Evolutionary conservation across 345 rosid species (phyloP), one percentile per base, ranked within the genome.

Genomic region (Brassica nigra): DNA sequence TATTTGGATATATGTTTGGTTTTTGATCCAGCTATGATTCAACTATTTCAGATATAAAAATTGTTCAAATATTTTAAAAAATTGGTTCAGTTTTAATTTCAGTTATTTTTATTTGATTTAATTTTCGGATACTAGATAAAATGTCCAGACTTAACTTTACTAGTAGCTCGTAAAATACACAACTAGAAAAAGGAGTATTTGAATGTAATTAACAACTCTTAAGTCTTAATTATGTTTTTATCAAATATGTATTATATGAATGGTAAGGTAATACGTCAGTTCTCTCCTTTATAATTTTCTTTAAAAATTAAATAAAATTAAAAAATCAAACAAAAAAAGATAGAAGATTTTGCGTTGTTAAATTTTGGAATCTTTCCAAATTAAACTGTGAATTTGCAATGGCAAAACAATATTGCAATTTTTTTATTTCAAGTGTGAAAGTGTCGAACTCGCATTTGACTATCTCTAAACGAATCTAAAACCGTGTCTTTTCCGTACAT

Each of bases 341-440:
- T 5, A 52, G 8, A 33, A 64, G 8, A 1, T 36, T 65, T 36
- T 61, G 34, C 33, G 23, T n/a, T 68, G 61, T 68, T 47, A 47
- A 47, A n/a, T 27, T 37, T 42, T 33, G 9, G 3, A 27, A 16
- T 30, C 8, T 70, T 12, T 70, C 49, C 11, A 15, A 10, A 15
- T 16, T 10, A 47, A 67, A n/a, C 27, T n/a, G 39, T 28, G 73
- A n/a, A 68, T n/a, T 29, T 28, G 28, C 30, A 2, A 54, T 49
- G 73, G 31, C 63, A 30, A 33, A 7, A 28, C 9, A 8, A n/a
- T 15, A 34, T 23, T 49, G 4, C 55, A 30, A 52, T 15, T 15
- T 7, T 3, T 64, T 31, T 33, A 14, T 47, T 54, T 20, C 62
- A 52, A 49, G 52, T 74, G 78, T 74, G 78, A 75, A 75, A 52